Evolutionary conservation across 441 rosid species (phyloP), one percentile per base, ranked within the genome.

Genomic region (Cnidoscolus chayamansa): DNA sequence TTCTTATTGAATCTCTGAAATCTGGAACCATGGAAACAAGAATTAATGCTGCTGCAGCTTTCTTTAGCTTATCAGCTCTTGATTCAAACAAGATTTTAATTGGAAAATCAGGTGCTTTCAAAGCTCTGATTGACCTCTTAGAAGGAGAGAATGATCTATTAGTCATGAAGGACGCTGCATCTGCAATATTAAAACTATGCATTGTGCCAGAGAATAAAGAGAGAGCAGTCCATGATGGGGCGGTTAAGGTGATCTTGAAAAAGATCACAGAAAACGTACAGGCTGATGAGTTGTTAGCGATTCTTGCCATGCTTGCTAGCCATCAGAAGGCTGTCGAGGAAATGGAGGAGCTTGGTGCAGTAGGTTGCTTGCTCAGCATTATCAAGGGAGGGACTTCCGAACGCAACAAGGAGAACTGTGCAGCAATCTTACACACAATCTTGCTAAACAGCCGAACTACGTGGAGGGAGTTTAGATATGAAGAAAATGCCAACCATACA

Each of bases 41-140:
- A 76, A 87, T 90, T 75, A 94, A 91, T 74, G 96, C 98, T 40
- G 95, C 98, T 25, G 97, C 98, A 0, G 83, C 97, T 0, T 78
- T 91, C 43, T 94, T 91, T 69, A 84, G 96, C 17, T 74, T 94
- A n/a, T 86, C 97, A 0, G 88, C 96, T 10, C 81, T 90, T 1
- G 94, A 94, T 79, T 83, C 97, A 1, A 86, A 89, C 78, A 94
- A 90, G 80, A 72, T 60, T 37, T 77, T 84, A 8, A 84, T 94
- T 17, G 98, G 96, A 35, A 85, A 86, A 76, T 86, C 87, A 0
- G 95, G 96, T 72, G 91, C 89, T 63, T 51, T 94, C 40, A 86
- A 80, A 77, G 92, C 91, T 37, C 89, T 94, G 12, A 78, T 90
- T 8, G 81, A 86, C 69, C 94, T 94, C 3, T 57, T 94, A 45